Percentiles rank a stretch among this genome's conserved stretches.
These are phyloP conservation scores for Geotrichum reessii DNA, from an alignment of 1,139 yeast species.

Conservation along the genomic window DNA sequence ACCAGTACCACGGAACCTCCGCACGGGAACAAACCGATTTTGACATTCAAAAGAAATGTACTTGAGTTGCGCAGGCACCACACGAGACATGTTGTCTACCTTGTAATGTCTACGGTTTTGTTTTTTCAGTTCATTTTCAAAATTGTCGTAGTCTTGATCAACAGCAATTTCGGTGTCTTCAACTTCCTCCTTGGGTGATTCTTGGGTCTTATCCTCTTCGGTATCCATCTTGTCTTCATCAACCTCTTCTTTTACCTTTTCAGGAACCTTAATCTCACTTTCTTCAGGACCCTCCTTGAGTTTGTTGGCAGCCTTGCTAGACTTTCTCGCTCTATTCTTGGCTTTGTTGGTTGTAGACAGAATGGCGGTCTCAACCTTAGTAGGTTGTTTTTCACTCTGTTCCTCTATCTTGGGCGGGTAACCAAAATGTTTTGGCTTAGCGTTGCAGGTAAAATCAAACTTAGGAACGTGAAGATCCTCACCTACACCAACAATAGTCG, in stretches of 20 bases:
- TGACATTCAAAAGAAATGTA: constrained; percentile 72
- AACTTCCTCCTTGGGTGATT: constrained; percentile 13
- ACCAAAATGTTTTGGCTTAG: constrained; percentile 72
- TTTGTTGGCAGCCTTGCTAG: constrained; percentile 29
- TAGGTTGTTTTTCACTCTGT: constrained; percentile 75
- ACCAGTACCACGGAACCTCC: constrained; percentile 68
- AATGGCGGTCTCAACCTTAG: constrained; percentile 87
- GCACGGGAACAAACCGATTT: constrained; percentile 76
- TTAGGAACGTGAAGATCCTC: constrained; percentile 84
- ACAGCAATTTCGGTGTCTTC: constrained; percentile 20
- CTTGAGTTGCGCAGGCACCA: constrained; percentile 83
- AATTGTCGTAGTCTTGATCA: constrained; percentile 23
- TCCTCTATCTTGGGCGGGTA: constrained; percentile 89
- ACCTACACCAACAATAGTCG: constrained; percentile 81
- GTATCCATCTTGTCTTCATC: constrained; percentile 27
- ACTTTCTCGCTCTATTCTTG: constrained; percentile 82
- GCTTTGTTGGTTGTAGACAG: constrained; percentile 90
- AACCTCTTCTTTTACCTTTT: constrained; percentile 22
- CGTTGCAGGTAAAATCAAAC: constrained; percentile 73
- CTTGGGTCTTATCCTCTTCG: constrained; percentile 33
- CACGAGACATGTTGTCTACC: constrained; percentile 76
- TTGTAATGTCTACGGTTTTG: constrained; percentile 51
- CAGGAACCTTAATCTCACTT: constrained; percentile 32
- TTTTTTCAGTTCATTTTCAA: constrained; percentile 26
- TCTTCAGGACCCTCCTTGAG: constrained; percentile 48